phyloP scores from a whole-genome alignment of 2,329 filamentous ascomycete species.

The Sarocladium strictum region DNA sequence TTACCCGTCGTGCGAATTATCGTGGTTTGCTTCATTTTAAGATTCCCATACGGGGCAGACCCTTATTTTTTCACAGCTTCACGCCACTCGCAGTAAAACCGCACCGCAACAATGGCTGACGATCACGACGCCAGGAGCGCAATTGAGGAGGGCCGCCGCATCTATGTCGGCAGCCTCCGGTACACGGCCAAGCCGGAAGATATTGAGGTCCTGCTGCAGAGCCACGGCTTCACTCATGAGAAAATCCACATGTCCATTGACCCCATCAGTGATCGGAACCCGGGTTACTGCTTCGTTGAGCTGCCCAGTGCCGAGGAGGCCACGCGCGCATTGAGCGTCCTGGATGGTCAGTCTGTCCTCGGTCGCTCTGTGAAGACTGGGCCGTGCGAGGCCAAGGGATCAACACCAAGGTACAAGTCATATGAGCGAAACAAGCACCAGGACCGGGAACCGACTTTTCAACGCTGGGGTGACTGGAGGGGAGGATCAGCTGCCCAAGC shows the following conservation, averaged over 20 bases:
- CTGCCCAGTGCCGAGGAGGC: slow-evolving; percentile 9
- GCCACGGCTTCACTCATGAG: slow-evolving; percentile 20
- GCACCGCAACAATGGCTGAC: neutral
- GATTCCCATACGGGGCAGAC: neutral
- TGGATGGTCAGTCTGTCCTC: slow-evolving; percentile 37
- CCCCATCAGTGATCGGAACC: slow-evolving; percentile 61
- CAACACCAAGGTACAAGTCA: neutral
- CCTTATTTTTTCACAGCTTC: neutral
- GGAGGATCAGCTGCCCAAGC: slow-evolving; percentile 19
- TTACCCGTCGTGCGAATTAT: neutral
- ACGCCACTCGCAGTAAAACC: neutral
- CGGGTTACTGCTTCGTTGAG: slow-evolving; percentile 62
- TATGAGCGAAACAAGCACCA: neutral
- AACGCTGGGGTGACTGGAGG: slow-evolving; percentile 41
- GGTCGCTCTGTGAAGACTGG: slow-evolving; percentile 58
- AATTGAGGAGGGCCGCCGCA: slow-evolving; percentile 11
- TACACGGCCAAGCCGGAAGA: slow-evolving; percentile 49
- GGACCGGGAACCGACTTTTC: slow-evolving; percentile 22
- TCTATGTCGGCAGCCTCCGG: slow-evolving; percentile 42
- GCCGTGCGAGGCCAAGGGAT: slow-evolving; percentile 52
- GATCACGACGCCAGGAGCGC: neutral
- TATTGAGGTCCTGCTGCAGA: slow-evolving; percentile 52
- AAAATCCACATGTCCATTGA: slow-evolving; percentile 45
- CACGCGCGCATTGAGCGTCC: slow-evolving; percentile 6
- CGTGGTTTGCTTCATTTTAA: slow-evolving; percentile 3